Evolutionary conservation across 2,329 filamentous ascomycete genomes (phyloP), one percentile per base, ranked within the genome.

Genomic region (Aotearoamyces nothofagi): DNA sequence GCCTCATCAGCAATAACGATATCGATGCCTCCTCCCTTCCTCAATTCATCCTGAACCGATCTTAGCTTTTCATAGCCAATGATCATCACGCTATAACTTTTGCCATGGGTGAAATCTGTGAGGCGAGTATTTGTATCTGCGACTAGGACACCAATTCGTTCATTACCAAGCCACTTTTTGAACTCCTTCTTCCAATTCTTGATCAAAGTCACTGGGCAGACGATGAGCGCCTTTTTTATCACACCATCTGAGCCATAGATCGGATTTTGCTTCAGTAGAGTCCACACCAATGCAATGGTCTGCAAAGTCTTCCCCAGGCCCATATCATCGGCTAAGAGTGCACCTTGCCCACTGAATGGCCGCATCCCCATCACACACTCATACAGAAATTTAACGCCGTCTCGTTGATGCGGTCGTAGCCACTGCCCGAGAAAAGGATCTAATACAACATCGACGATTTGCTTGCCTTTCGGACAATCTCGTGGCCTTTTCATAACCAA

Each of bases 1-100:
- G 90, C 90, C 54, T 98, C 90, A 42, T 98, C 87, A 31, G 96
- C 92, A 42, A 98, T 86, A 44, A 98, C 93, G 43, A 94, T 76
- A 43, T 81, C 77, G 27, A 82, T 67, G 2, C 68, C 66, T 31
- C 56, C 51, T 5, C 68, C 69, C 42, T 69, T 69, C 36, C 69
- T 65, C 24, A 81, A 51, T 29, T 76, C 70, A 28, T 73, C 70
- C 36, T 77, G 68, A 2, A 80, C 66, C 4, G 60, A 63, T 26
- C 72, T 61, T 16, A 80, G 53, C 50, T 75, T 76, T 47, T 81
- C 76, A 42, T 81, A 81, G 2, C 76, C 76, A 33, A 81, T 69
- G 38, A 81, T 75, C 71, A 80, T 74, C 14, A 81, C 60, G 39
- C 64, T 75, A 44, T 79, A 81, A 14, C 63, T 62, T 42, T 62